phyloP scores from a whole-genome alignment of 306 rosid genomes.

The Cercis canadensis region DNA sequence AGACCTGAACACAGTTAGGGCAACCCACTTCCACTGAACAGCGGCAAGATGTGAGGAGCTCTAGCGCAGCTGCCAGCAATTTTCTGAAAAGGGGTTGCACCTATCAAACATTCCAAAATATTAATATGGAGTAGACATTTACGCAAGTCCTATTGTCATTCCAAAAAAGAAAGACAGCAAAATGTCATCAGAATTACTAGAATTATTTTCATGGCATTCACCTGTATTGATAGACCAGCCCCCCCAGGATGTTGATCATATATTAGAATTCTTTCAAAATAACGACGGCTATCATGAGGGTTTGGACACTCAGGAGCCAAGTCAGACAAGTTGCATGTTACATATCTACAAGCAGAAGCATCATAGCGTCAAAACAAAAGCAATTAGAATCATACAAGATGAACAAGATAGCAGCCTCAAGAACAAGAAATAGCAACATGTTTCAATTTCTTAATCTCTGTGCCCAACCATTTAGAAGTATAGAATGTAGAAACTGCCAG shows the following conservation, averaged over 20 bases:
- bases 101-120: slow-evolving; percentile 51
- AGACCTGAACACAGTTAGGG: slow-evolving; percentile 86
- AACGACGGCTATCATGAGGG: slow-evolving; percentile 76
- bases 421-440: too few relatives aligned
- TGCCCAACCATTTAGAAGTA: slow-evolving; percentile 23
- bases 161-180: background rate
- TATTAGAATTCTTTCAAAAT: slow-evolving; percentile 84
- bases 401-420: slow-evolving; percentile 7
- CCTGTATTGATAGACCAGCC: slow-evolving; percentile 80
- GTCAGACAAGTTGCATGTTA: slow-evolving; percentile 81
- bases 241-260: slow-evolving; percentile 94
- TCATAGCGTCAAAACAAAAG: slow-evolving; percentile 37
- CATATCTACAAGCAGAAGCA: slow-evolving; percentile 58
- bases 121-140: too few relatives aligned
- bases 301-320: slow-evolving; percentile 89
- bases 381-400: slow-evolving; percentile 10
- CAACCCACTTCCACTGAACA: slow-evolving; percentile 75
- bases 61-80: slow-evolving; percentile 75
- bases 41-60: slow-evolving; percentile 75
- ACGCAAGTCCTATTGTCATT: background rate
- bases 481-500: slow-evolving; percentile 14
- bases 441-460: too few relatives aligned
- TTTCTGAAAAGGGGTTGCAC: slow-evolving; percentile 74
- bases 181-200: slow-evolving; percentile 18
- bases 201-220: slow-evolving; percentile 29